Evolutionary conservation across 2,329 filamentous ascomycete species (phyloP), one percentile per base, ranked within the genome.

Genomic region (Aotearoamyces nothofagi): DNA sequence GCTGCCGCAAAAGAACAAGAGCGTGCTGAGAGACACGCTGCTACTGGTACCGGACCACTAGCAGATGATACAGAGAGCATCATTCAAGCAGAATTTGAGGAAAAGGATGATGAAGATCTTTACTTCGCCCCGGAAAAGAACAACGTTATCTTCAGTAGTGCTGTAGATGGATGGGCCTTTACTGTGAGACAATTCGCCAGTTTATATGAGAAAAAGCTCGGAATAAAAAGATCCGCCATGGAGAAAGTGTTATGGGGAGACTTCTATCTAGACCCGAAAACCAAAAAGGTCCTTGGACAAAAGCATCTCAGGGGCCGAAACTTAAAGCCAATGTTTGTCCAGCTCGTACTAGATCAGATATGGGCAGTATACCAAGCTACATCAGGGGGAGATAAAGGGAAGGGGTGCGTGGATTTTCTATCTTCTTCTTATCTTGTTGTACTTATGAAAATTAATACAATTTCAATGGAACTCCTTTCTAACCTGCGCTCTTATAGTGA

Each of bases 81-180:
- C 31, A 61, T 66, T 4, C 54, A 57, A n/a, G 66, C 69, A 3
- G 67, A 76, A 33, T 98, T 83, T 42, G 77, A 94, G 51, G 90
- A 96, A 50, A 74, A 75, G 42, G 86, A 94, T 45, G 90, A 98
- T 46, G 86, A 96, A 51, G 86, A 94, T 51, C 75, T 98, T 15
- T 98, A 98, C 53, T 98, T 98, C 55, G 83, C 90, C 1, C 90
- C 90, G 0, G 90, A 98, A 49, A 92, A 87, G 55, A 94, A 94
- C 53, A 98, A 98, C 47, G 90, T 98, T 52, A 96, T 98, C 39
- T 98, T 98, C 52, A 84, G 83, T 58, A 96, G 87, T 50, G 90
- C 90, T 34, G 78, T 93, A 32, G 90, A 98, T 49, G 90, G 90
- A n/a, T 98, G 90, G 90, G 90, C 90, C 3, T 98, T 98, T 46